Evolutionary conservation across 78 protist genomes (phyloP).

Genomic region (Speleostelium caveatum): DNA sequence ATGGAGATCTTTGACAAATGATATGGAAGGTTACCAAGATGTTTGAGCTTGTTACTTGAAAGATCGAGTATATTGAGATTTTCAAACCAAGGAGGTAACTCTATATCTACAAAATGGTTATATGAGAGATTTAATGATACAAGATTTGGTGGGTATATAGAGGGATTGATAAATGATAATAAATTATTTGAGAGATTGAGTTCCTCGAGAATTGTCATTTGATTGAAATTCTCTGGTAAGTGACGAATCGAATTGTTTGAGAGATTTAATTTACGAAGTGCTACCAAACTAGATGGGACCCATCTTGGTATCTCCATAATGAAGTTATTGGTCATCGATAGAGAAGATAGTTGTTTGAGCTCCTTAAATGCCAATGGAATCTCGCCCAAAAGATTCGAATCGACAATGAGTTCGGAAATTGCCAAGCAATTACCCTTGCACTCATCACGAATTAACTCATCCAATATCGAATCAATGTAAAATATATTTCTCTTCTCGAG

Average conservation of each 20-base stretch:
- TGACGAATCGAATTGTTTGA: not conserved
- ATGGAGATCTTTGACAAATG: constrained; percentile 13
- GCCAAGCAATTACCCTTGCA: not conserved
- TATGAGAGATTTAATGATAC: constrained; percentile 33
- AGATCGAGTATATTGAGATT: constrained; percentile 9
- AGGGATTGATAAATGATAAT: constrained; percentile 13
- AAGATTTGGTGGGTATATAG: constrained; percentile 23
- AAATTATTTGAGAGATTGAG: constrained; percentile 21
- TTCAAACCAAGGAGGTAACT: constrained; percentile 53
- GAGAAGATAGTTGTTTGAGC: constrained; percentile 7
- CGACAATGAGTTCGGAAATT: constrained; percentile 18
- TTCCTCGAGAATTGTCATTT: constrained; percentile 9
- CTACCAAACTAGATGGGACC: not conserved
- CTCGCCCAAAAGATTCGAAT: constrained; percentile 55
- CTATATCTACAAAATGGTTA: constrained; percentile 17
- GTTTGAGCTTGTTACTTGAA: constrained; percentile 9
- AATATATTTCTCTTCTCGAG: too few species aligned
- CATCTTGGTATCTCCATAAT: constrained; percentile 60
- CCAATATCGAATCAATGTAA: not conserved
- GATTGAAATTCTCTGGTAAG: constrained; percentile 14
- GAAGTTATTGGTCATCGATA: constrained; percentile 27
- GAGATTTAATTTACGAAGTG: constrained; percentile 27
- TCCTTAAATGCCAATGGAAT: constrained; percentile 25
- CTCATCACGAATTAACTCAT: not conserved
- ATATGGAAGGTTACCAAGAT: constrained; percentile 51